These are phyloP conservation scores for Leptographium radiaticola DNA, from an alignment of 2,329 filamentous ascomycete species.

Conservation along the genomic window DNA sequence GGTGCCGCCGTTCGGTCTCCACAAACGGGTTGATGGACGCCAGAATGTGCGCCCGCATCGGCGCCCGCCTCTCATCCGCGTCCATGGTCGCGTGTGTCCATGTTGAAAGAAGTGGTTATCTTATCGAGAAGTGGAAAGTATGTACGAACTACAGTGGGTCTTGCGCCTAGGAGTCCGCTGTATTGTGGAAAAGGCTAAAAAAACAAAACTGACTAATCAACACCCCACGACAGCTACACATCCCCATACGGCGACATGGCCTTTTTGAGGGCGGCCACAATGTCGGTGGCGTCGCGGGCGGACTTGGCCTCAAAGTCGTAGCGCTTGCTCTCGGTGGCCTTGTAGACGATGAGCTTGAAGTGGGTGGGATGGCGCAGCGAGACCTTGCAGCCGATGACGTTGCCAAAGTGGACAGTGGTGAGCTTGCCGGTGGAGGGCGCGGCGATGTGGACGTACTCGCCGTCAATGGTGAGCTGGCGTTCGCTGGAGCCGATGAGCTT, in stretches of 20 bases:
- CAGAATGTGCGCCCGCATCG: constrained; percentile 32
- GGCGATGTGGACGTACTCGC: constrained; percentile 73
- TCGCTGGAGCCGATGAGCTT: constrained; percentile 65
- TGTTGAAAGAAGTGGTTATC: neutral
- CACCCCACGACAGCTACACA: too few relatives aligned
- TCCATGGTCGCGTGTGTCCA: constrained; percentile 4
- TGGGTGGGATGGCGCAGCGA: constrained; percentile 68
- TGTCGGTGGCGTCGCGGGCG: constrained; percentile 60
- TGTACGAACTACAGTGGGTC: too few relatives aligned
- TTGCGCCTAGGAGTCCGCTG: too few relatives aligned
- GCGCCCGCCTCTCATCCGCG: constrained; percentile 9
- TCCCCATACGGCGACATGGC: constrained; percentile 59
- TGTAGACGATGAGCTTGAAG: constrained; percentile 60
- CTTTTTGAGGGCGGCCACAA: constrained; percentile 66
- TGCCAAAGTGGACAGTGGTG: constrained; percentile 71
- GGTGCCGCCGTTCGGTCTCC: neutral
- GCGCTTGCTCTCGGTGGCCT: constrained; percentile 61
- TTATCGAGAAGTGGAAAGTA: too few relatives aligned
- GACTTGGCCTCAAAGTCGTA: constrained; percentile 77
- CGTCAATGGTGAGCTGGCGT: constrained; percentile 65
- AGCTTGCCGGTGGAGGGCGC: constrained; percentile 57
- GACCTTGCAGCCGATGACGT: constrained; percentile 71
- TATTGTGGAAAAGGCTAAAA: too few relatives aligned
- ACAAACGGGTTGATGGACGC: constrained; percentile 31
- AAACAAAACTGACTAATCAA: too few relatives aligned